phyloP scores from a whole-genome alignment of 139 green algal species.

The Picochlorum sp. region DNA sequence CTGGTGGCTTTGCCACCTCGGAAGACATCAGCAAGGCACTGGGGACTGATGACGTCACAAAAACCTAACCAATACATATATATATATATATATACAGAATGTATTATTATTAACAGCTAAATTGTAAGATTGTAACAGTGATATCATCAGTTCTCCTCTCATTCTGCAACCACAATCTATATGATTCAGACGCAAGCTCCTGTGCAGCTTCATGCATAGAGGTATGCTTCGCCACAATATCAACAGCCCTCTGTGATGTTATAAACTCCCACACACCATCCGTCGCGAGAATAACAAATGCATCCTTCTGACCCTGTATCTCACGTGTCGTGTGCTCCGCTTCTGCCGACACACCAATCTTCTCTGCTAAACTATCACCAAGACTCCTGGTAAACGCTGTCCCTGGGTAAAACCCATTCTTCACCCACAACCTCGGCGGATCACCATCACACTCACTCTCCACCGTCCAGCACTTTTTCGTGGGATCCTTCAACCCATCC shows the following conservation, averaged over 20 bases:
- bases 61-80: too few species aligned
- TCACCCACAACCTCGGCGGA: slow-evolving; percentile 83
- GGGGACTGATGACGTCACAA: background rate
- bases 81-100: too few species aligned
- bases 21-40: slow-evolving; percentile 19
- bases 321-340: slow-evolving; percentile 64
- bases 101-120: slow-evolving; percentile 14
- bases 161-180: slow-evolving; percentile 80
- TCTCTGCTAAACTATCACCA: slow-evolving; percentile 79
- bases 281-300: slow-evolving; percentile 80
- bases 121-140: slow-evolving; percentile 70
- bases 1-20: slow-evolving; percentile 14
- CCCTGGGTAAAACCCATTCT: slow-evolving; percentile 76
- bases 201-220: slow-evolving; percentile 64
- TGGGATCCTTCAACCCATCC: slow-evolving; percentile 59
- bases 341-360: slow-evolving; percentile 81
- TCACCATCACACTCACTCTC: slow-evolving; percentile 85
- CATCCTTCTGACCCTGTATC: slow-evolving; percentile 40
- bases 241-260: slow-evolving; percentile 70
- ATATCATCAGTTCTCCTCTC: slow-evolving; percentile 95
- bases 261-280: slow-evolving; percentile 98
- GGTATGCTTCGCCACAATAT: slow-evolving; percentile 64
- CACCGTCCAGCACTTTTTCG: slow-evolving; percentile 52
- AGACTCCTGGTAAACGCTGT: slow-evolving; percentile 94
- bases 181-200: slow-evolving; percentile 66